Conservation (phyloP, 768 basidiomycete species). For the Sistotremastrum niveocremeum region DNA sequence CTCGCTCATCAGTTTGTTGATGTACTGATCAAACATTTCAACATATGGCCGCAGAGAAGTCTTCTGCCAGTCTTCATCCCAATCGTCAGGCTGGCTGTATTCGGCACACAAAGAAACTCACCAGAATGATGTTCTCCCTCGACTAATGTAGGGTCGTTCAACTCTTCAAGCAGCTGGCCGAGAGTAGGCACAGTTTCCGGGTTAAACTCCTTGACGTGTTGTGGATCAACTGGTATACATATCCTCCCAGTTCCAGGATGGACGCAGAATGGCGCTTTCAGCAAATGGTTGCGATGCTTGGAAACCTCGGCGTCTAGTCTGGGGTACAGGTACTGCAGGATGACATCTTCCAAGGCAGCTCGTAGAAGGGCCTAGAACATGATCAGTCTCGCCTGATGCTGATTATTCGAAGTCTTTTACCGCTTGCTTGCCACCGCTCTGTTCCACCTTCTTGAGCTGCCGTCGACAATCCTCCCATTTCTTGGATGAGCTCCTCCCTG, state of each 20-base stretch:
- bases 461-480: constrained; percentile 58
- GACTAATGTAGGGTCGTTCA: constrained; percentile 32
- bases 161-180: constrained; percentile 63
- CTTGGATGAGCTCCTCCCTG: constrained; percentile 40
- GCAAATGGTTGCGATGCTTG: constrained; percentile 92
- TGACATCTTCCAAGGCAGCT: constrained; percentile 68
- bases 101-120: constrained; percentile 38
- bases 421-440: constrained; percentile 21
- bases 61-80: constrained; percentile 55
- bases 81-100: constrained; percentile 1
- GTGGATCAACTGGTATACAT: constrained; percentile 84
- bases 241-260: constrained; percentile 94
- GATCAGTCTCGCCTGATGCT: background rate
- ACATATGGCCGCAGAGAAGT: constrained; percentile 86
- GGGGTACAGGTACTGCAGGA: constrained; percentile 91
- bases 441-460: constrained; percentile 10
- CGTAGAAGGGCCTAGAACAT: constrained; percentile 11
- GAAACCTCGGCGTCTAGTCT: constrained; percentile 95
- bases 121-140: constrained; percentile 6
- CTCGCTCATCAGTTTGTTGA: constrained; percentile 39
- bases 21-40: constrained; percentile 76
- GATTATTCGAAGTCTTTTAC: background rate
- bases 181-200: constrained; percentile 82
- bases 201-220: constrained; percentile 63
- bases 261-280: constrained; percentile 94